Percentiles rank a stretch among this genome's conserved stretches.
Evolutionary conservation across 2,329 filamentous ascomycete genomes (phyloP).

Genomic region (Ceratocystis smalleyi): DNA sequence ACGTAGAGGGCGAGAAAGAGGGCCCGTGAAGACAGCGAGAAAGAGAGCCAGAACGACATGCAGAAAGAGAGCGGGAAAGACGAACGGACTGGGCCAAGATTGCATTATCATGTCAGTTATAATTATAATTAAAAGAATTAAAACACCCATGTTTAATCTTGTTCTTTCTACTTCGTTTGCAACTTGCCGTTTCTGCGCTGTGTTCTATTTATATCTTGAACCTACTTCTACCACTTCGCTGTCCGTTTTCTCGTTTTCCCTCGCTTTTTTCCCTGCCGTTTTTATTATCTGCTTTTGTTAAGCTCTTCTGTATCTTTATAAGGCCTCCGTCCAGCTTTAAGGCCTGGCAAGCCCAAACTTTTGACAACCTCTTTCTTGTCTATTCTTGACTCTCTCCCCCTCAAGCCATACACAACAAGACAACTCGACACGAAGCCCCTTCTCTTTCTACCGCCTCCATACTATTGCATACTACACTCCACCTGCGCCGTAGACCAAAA

Average conservation of each 20-base stretch:
- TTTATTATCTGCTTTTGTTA: background rate
- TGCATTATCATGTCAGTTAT: background rate
- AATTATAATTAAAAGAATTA: too few species aligned
- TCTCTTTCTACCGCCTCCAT: background rate
- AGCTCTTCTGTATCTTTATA: conserved; percentile 3
- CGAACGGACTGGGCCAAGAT: too few species aligned
- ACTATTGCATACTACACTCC: too few species aligned
- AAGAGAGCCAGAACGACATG: background rate
- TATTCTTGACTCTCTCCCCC: background rate
- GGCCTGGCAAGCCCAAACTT: background rate
- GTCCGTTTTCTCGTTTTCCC: background rate
- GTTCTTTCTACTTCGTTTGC: too few species aligned
- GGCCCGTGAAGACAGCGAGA: too few species aligned
- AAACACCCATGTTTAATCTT: too few species aligned
- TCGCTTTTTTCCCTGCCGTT: background rate
- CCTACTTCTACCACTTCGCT: background rate
- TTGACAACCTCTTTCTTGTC: background rate
- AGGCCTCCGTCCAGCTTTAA: background rate
- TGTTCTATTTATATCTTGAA: background rate
- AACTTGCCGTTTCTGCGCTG: background rate
- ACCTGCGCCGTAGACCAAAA: background rate
- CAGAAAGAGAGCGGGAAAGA: background rate
- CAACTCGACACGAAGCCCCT: background rate
- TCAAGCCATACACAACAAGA: background rate
- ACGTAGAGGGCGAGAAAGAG: too few species aligned